phyloP scores from a whole-genome alignment of 495 filamentous ascomycete genomes.

The Aspergillus sclerotiicarbonarius region DNA sequence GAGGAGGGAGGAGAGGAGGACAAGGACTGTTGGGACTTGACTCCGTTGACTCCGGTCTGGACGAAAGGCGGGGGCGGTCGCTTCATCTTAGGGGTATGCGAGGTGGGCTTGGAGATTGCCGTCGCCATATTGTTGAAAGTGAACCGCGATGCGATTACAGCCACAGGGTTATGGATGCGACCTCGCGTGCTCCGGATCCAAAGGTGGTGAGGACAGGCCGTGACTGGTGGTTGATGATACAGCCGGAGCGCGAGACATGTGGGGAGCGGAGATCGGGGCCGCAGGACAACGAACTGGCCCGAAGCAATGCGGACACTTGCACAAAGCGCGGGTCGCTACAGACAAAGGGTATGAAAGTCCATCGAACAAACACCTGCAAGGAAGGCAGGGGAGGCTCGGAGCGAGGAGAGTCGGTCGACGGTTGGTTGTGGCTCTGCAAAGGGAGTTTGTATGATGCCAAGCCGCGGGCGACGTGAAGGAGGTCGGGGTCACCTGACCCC shows the following conservation, averaged over 20 bases:
- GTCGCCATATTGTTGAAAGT: conserved; percentile 46
- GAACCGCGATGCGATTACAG: conserved; percentile 21
- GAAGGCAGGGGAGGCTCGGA: conserved; percentile 24
- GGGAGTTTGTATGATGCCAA: conserved; percentile 43
- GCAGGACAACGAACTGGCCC: conserved; percentile 31
- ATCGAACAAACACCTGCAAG: conserved; percentile 25
- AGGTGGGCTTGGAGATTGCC: conserved; percentile 54
- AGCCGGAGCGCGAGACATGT: conserved; percentile 51
- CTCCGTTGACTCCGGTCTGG: conserved; percentile 62
- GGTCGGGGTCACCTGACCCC: conserved; percentile 32
- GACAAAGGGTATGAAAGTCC: conserved; percentile 24
- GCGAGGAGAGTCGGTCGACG: conserved; percentile 14
- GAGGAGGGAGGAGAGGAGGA: conserved; percentile 64
- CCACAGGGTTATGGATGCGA: conserved; percentile 23
- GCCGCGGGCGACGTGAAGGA: conserved; percentile 38
- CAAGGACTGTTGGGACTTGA: conserved; percentile 57
- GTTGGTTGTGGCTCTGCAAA: conserved; percentile 28
- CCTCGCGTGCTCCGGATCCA: conserved; percentile 26
- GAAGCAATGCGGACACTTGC: conserved; percentile 25
- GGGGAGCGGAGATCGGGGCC: conserved; percentile 44
- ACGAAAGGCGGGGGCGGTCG: conserved; percentile 67
- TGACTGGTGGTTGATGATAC: conserved; percentile 42
- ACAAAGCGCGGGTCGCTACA: conserved; percentile 24
- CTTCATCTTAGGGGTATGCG: conserved; percentile 67
- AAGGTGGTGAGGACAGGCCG: conserved; percentile 31